Evolutionary conservation across 176 grass and related monocot genomes (phyloP).

Genomic region (Zea mays): Zm-B73-REFERENCE-NAM-5.0 NC_050099.1:148959501-148960000

Average conservation of each 20-base stretch:
- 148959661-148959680: too few relatives aligned
- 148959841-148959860: neutral
- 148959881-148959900: neutral
- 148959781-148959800: neutral
- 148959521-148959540: neutral
- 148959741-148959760: neutral
- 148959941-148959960: neutral
- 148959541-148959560: too few relatives aligned
- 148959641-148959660: too few relatives aligned
- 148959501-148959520: neutral
- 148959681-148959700: too few relatives aligned
- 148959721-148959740: neutral
- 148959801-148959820: neutral
- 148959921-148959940: too few relatives aligned
- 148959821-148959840: neutral
- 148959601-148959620: too few relatives aligned
- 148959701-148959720: too few relatives aligned
- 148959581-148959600: too few relatives aligned
- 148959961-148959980: constrained; percentile 4
- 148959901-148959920: too few relatives aligned
- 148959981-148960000: constrained; percentile 11
- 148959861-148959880: constrained; percentile 62
- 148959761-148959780: neutral
- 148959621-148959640: too few relatives aligned
- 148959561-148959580: too few relatives aligned